Percentiles rank a stretch among this genome's conserved stretches.
Evolutionary conservation across 768 basidiomycete genomes (phyloP).

Genomic region (Leccinum aurantiacum): DNA sequence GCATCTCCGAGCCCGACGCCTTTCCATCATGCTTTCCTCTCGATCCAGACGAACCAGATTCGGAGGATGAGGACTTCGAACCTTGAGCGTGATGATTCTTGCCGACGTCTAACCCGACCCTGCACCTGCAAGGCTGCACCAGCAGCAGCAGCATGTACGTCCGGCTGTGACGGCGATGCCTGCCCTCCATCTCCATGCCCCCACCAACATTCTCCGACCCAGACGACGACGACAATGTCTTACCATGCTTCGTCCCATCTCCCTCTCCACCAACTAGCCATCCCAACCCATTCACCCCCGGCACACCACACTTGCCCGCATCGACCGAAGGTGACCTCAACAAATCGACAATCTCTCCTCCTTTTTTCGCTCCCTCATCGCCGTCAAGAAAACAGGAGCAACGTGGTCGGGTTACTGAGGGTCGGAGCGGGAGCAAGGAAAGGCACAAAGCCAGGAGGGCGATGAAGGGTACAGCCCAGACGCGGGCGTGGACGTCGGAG

Average conservation of each 20-base stretch:
- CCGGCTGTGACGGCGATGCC: background rate
- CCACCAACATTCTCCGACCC: slow-evolving; percentile 14
- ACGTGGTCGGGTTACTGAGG: no score
- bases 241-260: slow-evolving; percentile 3
- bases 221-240: background rate
- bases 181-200: slow-evolving; percentile 1
- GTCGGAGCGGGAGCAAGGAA: no score
- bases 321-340: slow-evolving; percentile 16
- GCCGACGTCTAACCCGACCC: slow-evolving; percentile 1
- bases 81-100: background rate
- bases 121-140: background rate
- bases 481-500: slow-evolving; percentile 8
- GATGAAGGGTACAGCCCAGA: slow-evolving; percentile 10
- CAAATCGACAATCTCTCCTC: background rate
- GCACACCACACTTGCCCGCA: background rate
- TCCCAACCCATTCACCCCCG: slow-evolving; percentile 9
- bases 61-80: background rate
- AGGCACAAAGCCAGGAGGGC: background rate
- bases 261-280: slow-evolving; percentile 20
- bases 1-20: background rate
- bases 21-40: background rate
- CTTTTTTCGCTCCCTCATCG: no score
- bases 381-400: no score
- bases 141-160: background rate
- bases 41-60: background rate